Conservation (phyloP, 768 basidiomycete genomes). For the Amanita phalloides region DNA sequence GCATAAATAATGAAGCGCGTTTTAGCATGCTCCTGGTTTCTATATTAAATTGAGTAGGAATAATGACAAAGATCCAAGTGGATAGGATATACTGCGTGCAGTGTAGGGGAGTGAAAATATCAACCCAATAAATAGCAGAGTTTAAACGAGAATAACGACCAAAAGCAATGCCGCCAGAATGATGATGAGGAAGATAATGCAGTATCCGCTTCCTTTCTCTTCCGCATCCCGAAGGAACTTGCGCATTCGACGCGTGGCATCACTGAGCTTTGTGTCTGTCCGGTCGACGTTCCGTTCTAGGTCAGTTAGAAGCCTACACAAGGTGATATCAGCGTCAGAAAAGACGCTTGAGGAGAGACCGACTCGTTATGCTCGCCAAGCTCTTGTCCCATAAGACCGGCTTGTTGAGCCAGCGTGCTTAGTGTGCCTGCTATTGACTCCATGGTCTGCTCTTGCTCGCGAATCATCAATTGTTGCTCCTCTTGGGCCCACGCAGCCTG, state of each 20-base stretch:
- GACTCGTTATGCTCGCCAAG: constrained; percentile 89
- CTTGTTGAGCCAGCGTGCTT: constrained; percentile 78
- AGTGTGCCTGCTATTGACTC: constrained; percentile 83
- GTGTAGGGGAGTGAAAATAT: not conserved
- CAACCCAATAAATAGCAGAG: not conserved
- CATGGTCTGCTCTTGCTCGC: constrained; percentile 84
- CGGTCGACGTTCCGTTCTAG: constrained; percentile 63
- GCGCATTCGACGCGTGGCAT: constrained; percentile 58
- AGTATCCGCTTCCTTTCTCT: constrained; percentile 87
- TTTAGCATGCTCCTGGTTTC: too few species aligned
- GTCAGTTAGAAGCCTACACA: constrained; percentile 66
- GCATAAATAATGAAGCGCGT: too few species aligned
- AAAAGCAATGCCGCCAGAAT: constrained; percentile 69
- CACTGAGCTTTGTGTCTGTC: constrained; percentile 53
- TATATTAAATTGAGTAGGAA: too few species aligned
- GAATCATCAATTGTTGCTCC: constrained; percentile 84
- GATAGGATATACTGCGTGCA: too few species aligned
- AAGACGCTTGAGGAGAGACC: constrained; percentile 7
- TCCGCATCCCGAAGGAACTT: constrained; percentile 83
- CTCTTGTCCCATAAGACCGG: constrained; percentile 90
- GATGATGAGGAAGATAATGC: constrained; percentile 75
- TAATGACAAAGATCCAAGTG: too few species aligned
- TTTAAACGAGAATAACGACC: constrained; percentile 65
- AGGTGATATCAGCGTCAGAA: not conserved
- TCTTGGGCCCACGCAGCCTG: constrained; percentile 75